phyloP scores from a whole-genome alignment of 1,284 basidiomycete genomes.

The Moesziomyces sp. region DNA sequence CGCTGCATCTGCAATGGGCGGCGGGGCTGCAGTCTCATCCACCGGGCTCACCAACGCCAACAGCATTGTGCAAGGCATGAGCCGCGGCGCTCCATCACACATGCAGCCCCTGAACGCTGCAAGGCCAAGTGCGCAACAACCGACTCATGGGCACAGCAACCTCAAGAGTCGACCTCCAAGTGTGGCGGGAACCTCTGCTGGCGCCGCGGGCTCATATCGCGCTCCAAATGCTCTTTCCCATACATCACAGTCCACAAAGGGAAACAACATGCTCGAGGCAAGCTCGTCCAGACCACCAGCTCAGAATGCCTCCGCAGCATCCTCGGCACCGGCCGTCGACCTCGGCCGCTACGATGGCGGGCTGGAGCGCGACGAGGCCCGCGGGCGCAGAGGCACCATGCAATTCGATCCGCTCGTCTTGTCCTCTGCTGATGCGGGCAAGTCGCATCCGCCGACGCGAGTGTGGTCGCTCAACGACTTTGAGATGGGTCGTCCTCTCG shows the following conservation, averaged over 20 bases:
- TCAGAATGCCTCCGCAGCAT: not conserved
- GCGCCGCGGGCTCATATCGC: slow-evolving; percentile 14
- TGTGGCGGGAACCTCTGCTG: slow-evolving; percentile 13
- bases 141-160: not conserved
- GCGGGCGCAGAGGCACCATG: slow-evolving; percentile 57
- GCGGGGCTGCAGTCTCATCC: slow-evolving; percentile 8
- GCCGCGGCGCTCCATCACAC: slow-evolving; percentile 2
- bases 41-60: slow-evolving; percentile 18
- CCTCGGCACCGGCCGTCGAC: slow-evolving; percentile 39
- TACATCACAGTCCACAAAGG: slow-evolving; percentile 5
- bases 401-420: slow-evolving; percentile 32
- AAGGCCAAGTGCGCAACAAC: slow-evolving; percentile 28
- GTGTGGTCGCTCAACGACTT: slow-evolving; percentile 86
- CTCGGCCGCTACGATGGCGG: slow-evolving; percentile 68
- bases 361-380: slow-evolving; percentile 66
- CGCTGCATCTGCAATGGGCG: slow-evolving; percentile 17
- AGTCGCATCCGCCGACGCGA: slow-evolving; percentile 56
- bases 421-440: slow-evolving; percentile 27
- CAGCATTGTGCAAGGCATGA: slow-evolving; percentile 26
- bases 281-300: slow-evolving; percentile 6
- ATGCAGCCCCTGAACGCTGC: slow-evolving; percentile 30
- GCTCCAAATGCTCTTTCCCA: slow-evolving; percentile 1
- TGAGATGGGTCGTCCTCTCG: slow-evolving; percentile 93
- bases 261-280: not conserved
- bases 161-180: slow-evolving; percentile 37